These are phyloP conservation scores for Colletotrichum sp. DNA, from an alignment of 2,329 filamentous ascomycete species.

Conservation along the genomic window DNA sequence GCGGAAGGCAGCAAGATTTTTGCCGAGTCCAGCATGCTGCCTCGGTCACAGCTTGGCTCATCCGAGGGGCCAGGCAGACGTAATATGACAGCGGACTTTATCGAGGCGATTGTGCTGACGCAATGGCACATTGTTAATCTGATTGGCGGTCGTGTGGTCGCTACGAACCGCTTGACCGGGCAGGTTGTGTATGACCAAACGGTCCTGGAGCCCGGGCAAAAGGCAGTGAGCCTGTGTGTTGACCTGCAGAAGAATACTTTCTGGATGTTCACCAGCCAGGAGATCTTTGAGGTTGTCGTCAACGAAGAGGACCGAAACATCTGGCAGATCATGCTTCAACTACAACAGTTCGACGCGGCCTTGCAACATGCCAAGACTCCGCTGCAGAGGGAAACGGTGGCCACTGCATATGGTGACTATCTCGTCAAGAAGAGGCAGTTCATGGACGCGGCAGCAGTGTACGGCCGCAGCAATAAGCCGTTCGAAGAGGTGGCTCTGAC, in stretches of 20 bases:
- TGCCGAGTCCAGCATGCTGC: slow-evolving; percentile 77
- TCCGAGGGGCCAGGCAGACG: slow-evolving; percentile 52
- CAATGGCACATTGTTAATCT: slow-evolving; percentile 93
- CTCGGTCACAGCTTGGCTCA: slow-evolving; percentile 67
- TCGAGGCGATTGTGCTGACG: slow-evolving; percentile 83
- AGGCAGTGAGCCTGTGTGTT: slow-evolving; percentile 81
- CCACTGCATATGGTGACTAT: slow-evolving; percentile 89
- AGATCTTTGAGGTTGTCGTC: slow-evolving; percentile 93
- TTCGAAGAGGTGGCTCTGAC: slow-evolving; percentile 95
- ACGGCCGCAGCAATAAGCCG: slow-evolving; percentile 93
- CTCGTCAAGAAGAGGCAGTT: slow-evolving; percentile 83
- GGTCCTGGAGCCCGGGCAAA: slow-evolving; percentile 81
- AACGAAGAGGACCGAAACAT: slow-evolving; percentile 90
- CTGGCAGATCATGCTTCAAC: slow-evolving; percentile 90
- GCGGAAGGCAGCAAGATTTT: slow-evolving; percentile 77
- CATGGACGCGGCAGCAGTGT: slow-evolving; percentile 84
- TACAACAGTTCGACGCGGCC: slow-evolving; percentile 87
- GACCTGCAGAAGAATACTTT: slow-evolving; percentile 96
- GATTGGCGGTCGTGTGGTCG: slow-evolving; percentile 82
- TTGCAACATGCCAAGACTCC: slow-evolving; percentile 82
- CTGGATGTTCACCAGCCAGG: slow-evolving; percentile 90
- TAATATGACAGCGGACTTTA: slow-evolving; percentile 71
- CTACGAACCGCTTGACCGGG: slow-evolving; percentile 86
- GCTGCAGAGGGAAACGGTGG: slow-evolving; percentile 86
- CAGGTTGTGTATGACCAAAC: slow-evolving; percentile 86